Conservation (phyloP, 306 rosid genomes). For the Amphicarpaea edgeworthii region DNA sequence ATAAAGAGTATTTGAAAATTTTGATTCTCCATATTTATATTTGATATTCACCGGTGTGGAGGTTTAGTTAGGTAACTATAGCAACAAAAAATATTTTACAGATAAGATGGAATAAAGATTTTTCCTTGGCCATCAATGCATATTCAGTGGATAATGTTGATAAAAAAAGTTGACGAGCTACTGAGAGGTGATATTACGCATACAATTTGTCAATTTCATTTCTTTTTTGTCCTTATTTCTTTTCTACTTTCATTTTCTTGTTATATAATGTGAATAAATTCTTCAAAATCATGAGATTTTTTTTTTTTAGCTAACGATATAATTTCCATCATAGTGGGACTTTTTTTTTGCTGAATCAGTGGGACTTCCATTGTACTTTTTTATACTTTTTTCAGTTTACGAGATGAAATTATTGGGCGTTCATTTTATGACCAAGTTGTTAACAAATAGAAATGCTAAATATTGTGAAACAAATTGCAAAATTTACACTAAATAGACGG, state of each 20-base stretch:
- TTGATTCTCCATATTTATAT: neutral
- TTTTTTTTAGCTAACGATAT: neutral
- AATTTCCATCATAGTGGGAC: neutral
- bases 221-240: neutral
- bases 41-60: slow-evolving; percentile 15
- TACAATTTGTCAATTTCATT: neutral
- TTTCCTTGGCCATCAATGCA: slow-evolving; percentile 21
- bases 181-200: slow-evolving; percentile 11
- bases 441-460: too few relatives aligned
- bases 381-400: too few relatives aligned
- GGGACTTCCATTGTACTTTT: neutral
- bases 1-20: slow-evolving; percentile 17
- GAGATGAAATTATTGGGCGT: slow-evolving; percentile 1
- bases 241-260: neutral
- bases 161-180: neutral
- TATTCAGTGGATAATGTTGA: slow-evolving; percentile 1
- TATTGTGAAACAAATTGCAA: too few relatives aligned
- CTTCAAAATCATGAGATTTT: neutral
- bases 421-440: neutral
- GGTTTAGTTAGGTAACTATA: slow-evolving; percentile 11
- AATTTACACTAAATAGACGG: too few relatives aligned
- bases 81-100: neutral
- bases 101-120: slow-evolving; percentile 1
- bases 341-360: too few relatives aligned
- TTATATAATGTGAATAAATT: neutral